Evolutionary conservation across 139 green algal species (phyloP), one percentile per base, ranked within the genome.

Genomic region (Tetraselmis chui): DNA sequence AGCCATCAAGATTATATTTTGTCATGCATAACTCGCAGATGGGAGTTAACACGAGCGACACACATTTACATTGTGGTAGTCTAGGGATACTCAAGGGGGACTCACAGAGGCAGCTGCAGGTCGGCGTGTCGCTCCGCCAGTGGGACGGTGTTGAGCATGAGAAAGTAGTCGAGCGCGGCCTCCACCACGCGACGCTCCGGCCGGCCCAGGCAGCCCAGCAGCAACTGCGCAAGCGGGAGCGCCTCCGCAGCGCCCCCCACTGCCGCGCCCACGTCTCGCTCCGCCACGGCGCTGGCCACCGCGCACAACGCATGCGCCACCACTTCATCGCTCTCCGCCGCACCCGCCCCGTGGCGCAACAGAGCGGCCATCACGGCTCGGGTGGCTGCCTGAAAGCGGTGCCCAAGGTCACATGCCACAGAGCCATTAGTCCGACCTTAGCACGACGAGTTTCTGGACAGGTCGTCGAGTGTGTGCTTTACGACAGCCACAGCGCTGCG

Each of bases 141-240:
- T 0, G 85, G 83, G 27, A 94, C 85, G 0, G 85, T 88, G 84
- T 95, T 94, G 75, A 92, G 59, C 79, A 86, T 85, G 1, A 92
- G 75, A 29, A 95, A 90, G 85, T 89, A 95, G 30, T 95, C 91
- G 0, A 87, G 2, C 0, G 76, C 79, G 29, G 59, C 76, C 74
- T 92, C 83, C n/a, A 81, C 76, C 32, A 89, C 28, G 23, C n/a
- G 79, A 28, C 59, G 58, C 32, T 88, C 75, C 2, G 76, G 79
- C 1, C 76, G 77, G 2, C 59, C 29, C 30, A 83, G 29, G 76
- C 82, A 82, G 31, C 83, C 83, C 30, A 90, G 76, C 87, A 93
- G 84, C 1, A 95, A 58, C 31, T 88, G 82, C 32, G 84, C 82
- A 1, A 95, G 59, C 28, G 85, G 77, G 32, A 83, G 58, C 80